Percentiles rank a stretch among this genome's conserved stretches.
These are phyloP conservation scores for Mycena chlorophos DNA, from an alignment of 768 basidiomycete genomes.

Conservation along the genomic window DNA sequence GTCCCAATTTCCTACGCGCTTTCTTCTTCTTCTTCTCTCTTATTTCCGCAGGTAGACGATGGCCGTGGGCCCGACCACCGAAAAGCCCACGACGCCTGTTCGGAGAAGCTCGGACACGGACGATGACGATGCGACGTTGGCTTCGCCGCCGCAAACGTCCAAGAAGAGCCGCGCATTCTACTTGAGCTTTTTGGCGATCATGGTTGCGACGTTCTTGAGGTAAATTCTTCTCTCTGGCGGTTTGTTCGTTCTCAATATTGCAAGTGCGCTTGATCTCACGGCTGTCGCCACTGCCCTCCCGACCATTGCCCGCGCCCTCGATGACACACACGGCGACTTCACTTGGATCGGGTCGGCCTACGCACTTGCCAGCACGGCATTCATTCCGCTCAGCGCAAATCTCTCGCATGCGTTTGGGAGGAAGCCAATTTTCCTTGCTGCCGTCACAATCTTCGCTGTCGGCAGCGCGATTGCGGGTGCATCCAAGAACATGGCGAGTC, in stretches of 20 bases:
- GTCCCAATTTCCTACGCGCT: too few species aligned
- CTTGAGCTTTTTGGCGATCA: conserved; percentile 12
- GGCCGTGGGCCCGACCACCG: too few species aligned
- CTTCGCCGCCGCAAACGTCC: too few species aligned
- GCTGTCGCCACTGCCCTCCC: conserved; percentile 15
- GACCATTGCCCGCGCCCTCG: conserved; percentile 9
- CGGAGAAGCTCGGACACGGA: too few species aligned
- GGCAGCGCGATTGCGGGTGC: conserved; percentile 44
- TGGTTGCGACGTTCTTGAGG: not conserved
- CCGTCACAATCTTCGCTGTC: conserved; percentile 35
- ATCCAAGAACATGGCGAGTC: conserved; percentile 34
- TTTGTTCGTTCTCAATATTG: not conserved
- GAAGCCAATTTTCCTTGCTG: conserved; percentile 27
- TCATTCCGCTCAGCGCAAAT: conserved; percentile 37
- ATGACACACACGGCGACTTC: conserved; percentile 11
- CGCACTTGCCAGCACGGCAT: conserved; percentile 37
- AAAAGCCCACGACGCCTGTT: too few species aligned
- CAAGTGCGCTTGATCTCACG: conserved; percentile 14
- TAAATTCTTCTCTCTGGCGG: not conserved
- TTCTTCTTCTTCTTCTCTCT: too few species aligned
- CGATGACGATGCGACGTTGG: too few species aligned
- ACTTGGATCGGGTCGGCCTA: conserved; percentile 38
- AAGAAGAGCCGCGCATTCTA: conserved; percentile 13
- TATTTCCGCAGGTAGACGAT: too few species aligned
- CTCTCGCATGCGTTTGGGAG: conserved; percentile 34